A percentile compares a stretch with the other conserved stretches of the same genome.
Evolutionary conservation across 176 grass and related monocot species (phyloP).

Genomic region (Avena atlantica): DNA sequence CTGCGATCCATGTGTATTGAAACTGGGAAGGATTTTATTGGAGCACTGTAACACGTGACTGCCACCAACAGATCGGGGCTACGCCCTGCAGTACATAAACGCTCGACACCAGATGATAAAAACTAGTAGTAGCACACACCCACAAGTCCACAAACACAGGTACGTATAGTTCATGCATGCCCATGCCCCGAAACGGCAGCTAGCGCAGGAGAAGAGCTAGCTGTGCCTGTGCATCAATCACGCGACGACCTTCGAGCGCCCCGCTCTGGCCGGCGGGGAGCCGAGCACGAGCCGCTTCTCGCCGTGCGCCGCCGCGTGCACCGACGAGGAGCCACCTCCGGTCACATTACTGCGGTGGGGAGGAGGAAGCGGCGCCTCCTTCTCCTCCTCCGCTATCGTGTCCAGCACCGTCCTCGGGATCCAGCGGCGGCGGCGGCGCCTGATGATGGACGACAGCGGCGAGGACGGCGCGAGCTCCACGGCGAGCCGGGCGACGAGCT

Average conservation of each 20-base stretch:
- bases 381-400: constrained; percentile 44
- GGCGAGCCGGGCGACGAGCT: constrained; percentile 32
- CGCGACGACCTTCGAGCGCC: neutral
- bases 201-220: too few relatives aligned
- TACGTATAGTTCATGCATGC: too few relatives aligned
- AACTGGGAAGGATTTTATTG: too few relatives aligned
- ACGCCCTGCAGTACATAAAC: too few relatives aligned
- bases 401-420: constrained; percentile 27
- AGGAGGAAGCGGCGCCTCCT: neutral
- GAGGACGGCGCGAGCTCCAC: constrained; percentile 30
- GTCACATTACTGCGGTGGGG: neutral
- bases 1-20: too few relatives aligned
- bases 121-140: too few relatives aligned
- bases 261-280: neutral
- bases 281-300: neutral
- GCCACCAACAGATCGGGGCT: too few relatives aligned
- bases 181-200: too few relatives aligned
- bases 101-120: too few relatives aligned
- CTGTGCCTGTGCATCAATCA: neutral
- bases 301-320: neutral
- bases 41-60: too few relatives aligned
- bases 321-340: neutral
- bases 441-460: constrained; percentile 36
- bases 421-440: constrained; percentile 20
- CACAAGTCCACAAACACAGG: too few relatives aligned